These are phyloP conservation scores for Agaricus sinodeliciosus DNA, from an alignment of 768 basidiomycete species.

Conservation along the genomic window DNA sequence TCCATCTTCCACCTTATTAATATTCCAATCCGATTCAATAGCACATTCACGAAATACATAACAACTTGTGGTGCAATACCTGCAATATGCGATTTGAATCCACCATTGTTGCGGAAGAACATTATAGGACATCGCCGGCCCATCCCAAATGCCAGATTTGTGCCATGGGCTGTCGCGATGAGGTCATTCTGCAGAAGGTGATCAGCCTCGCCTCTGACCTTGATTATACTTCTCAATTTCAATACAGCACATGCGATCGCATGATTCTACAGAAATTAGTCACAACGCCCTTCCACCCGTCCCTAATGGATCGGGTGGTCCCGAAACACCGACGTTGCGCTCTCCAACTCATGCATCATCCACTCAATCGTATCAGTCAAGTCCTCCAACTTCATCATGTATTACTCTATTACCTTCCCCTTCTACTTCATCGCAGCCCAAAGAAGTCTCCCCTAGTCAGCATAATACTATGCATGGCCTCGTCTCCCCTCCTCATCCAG, in stretches of 20 bases:
- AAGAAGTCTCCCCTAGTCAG: not conserved
- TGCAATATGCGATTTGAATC: slow-evolving; percentile 36
- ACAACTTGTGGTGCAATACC: slow-evolving; percentile 26
- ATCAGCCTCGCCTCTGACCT: slow-evolving; percentile 4
- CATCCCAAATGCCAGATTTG: slow-evolving; percentile 43
- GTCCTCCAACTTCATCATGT: not conserved
- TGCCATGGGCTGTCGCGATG: slow-evolving; percentile 33
- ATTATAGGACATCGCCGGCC: slow-evolving; percentile 32
- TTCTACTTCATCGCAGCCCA: slow-evolving; percentile 2
- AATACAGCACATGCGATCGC: slow-evolving; percentile 13
- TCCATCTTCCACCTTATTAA: not conserved
- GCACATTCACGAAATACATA: slow-evolving; percentile 34
- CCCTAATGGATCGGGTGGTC: not conserved
- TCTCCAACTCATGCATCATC: not conserved
- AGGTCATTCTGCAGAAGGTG: slow-evolving; percentile 30
- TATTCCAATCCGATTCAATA: slow-evolving; percentile 13
- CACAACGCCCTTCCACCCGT: not conserved
- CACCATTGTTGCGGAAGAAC: slow-evolving; percentile 27
- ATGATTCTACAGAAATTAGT: not conserved
- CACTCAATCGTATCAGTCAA: not conserved
- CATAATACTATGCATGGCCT: not conserved
- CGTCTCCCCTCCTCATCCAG: not conserved
- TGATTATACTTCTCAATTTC: not conserved
- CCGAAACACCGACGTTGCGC: slow-evolving; percentile 5
- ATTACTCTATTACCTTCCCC: slow-evolving; percentile 7